These are phyloP conservation scores for Ploettnerulaceae sp. DNA, from an alignment of 2,329 filamentous ascomycete genomes.

Conservation along the genomic window DNA sequence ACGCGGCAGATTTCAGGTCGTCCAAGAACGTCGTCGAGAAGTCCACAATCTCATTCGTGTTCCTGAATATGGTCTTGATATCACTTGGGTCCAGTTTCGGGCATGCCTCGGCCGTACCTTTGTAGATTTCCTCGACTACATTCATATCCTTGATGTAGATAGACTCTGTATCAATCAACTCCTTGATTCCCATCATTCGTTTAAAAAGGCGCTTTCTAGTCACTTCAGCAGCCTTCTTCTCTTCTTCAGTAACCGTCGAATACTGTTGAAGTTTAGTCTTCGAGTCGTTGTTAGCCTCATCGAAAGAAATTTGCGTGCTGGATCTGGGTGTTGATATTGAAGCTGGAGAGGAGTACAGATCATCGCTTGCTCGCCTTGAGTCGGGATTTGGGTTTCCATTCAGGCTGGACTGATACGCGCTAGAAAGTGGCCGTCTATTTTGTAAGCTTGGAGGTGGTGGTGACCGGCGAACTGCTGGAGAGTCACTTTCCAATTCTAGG, in stretches of 20 bases:
- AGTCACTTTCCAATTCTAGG: constrained; percentile 8
- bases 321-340: constrained; percentile 33
- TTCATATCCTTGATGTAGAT: constrained; percentile 94
- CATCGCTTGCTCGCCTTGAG: constrained; percentile 31
- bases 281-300: constrained; percentile 17
- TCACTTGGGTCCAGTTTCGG: constrained; percentile 77
- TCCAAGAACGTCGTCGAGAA: constrained; percentile 80
- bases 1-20: constrained; percentile 73
- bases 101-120: constrained; percentile 80
- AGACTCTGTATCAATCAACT: constrained; percentile 88
- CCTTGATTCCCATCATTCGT: constrained; percentile 80
- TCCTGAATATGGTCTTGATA: constrained; percentile 85
- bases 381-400: constrained; percentile 24
- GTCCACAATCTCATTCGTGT: constrained; percentile 82
- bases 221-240: constrained; percentile 44
- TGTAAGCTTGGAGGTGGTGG: constrained; percentile 22
- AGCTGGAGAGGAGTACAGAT: constrained; percentile 28
- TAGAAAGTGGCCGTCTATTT: constrained; percentile 25
- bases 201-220: constrained; percentile 71
- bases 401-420: constrained; percentile 28
- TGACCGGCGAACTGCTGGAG: constrained; percentile 16
- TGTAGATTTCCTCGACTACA: constrained; percentile 96
- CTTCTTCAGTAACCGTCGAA: constrained; percentile 24
- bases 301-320: constrained; percentile 30
- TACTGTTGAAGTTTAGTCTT: constrained; percentile 10